Evolutionary conservation across 75 land plant genomes (phyloP).

Genomic region (Selaginella moellendorffii): DNA sequence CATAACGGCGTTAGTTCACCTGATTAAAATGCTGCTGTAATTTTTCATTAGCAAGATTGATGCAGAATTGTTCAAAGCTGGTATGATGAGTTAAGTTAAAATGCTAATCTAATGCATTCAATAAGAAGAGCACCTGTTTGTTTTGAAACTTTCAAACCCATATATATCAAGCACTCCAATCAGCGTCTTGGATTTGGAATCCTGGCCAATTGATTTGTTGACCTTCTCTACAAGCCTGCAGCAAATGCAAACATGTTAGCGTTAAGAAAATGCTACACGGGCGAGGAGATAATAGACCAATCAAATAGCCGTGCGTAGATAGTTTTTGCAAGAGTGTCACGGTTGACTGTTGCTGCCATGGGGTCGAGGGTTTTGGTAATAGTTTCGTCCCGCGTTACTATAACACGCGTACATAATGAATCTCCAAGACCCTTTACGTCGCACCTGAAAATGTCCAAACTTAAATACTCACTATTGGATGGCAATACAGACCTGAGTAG

Average conservation of each 20-base stretch:
- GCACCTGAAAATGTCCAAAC: constrained; percentile 35
- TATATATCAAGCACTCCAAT: constrained; percentile 35
- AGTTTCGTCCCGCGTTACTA: constrained; percentile 72
- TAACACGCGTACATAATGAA: constrained; percentile 63
- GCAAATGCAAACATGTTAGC: not conserved
- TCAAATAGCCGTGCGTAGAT: constrained; percentile 20
- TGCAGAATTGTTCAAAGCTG: constrained; percentile 11
- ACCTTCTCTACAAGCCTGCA: constrained; percentile 34
- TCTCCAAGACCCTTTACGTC: constrained; percentile 44
- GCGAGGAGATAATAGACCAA: no score
- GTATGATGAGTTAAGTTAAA: not conserved
- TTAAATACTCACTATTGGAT: not conserved
- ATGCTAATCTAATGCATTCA: no score
- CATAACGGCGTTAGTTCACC: not conserved
- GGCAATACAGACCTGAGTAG: constrained; percentile 38
- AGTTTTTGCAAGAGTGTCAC: constrained; percentile 23
- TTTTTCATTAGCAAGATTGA: constrained; percentile 11
- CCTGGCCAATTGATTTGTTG: constrained; percentile 29
- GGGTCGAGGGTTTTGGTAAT: constrained; percentile 66
- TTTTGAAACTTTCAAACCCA: constrained; percentile 33
- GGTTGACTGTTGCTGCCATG: constrained; percentile 15
- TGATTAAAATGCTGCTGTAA: constrained; percentile 8
- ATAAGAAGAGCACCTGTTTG: constrained; percentile 19
- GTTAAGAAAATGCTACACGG: no score
- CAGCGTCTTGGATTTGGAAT: constrained; percentile 12